These are phyloP conservation scores for Candida dendrica DNA, from an alignment of 805 yeast species.

Conservation along the genomic window DNA sequence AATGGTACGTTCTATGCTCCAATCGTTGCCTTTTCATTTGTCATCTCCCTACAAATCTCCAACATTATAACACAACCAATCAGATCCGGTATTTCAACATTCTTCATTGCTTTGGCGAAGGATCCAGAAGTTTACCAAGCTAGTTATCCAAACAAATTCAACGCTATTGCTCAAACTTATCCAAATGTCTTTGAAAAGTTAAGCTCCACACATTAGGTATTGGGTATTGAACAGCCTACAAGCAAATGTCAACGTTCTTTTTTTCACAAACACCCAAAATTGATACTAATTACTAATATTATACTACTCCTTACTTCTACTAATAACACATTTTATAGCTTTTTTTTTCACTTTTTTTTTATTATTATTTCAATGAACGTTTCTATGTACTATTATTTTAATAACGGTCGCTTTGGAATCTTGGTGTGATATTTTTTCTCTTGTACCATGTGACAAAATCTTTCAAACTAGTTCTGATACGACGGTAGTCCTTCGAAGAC, in stretches of 20 bases:
- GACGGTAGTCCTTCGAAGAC: constrained; percentile 61
- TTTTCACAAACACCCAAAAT: too few relatives aligned
- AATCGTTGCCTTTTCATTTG: constrained; percentile 63
- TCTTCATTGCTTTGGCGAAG: constrained; percentile 74
- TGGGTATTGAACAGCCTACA: too few relatives aligned
- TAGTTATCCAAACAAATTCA: constrained; percentile 64
- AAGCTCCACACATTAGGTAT: constrained; percentile 10
- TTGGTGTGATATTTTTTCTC: constrained; percentile 58
- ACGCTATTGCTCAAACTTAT: constrained; percentile 55
- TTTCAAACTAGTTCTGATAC: constrained; percentile 62
- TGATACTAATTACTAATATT: too few relatives aligned
- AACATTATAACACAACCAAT: constrained; percentile 67
- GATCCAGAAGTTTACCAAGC: constrained; percentile 78
- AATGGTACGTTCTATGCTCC: constrained; percentile 62
- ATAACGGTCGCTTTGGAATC: constrained; percentile 19
- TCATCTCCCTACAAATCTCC: constrained; percentile 70
- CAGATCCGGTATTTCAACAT: constrained; percentile 75
- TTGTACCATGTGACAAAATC: constrained; percentile 82
- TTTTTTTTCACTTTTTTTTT: too few relatives aligned
- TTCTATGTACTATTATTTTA: background rate
- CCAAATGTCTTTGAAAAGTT: constrained; percentile 61
- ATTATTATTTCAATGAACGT: too few relatives aligned
- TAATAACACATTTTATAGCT: too few relatives aligned
- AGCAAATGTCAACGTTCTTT: too few relatives aligned
- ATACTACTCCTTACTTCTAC: too few relatives aligned